Base-by-base conservation (phyloP, 768 basidiomycete genomes). In the Leucogyrophana mollusca region DNA sequence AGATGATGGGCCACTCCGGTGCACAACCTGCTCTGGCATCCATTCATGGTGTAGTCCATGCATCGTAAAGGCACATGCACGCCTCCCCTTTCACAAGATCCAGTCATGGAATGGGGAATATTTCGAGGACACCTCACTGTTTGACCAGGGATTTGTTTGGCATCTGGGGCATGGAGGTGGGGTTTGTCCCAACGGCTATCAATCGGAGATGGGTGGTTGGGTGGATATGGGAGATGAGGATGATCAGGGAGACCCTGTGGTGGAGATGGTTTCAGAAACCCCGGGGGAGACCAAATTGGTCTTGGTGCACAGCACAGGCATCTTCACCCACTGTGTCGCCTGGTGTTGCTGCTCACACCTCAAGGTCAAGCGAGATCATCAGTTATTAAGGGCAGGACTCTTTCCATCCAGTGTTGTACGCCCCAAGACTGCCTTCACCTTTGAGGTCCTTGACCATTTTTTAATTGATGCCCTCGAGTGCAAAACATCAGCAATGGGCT, bases 111-210 rank as follows among this genome's bases (percentile, higher is more conserved):
- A 53, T 32, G 56, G 57, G 1, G 37, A 25, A 0, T 54, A 34
- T 32, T 63, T 54, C 17, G 9, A 41, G 3, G 23, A 33, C 2
- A 54, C 30, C 3, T 49, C 46, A 2, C 49, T 65, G 1, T 54
- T 52, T 43, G 40, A 59, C 14, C 34, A 57, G 1, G 62, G 62
- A 0, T 23, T 54, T 3, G 50, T 53, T 1, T 39, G 59, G 9
- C 52, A 56, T 24, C 11, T 57, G 2, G 61, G 62, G 1, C 65
- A 66, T 38, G 21, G 51, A 1, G 58, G 58, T 0, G 4, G 18
- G 0, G 48, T 45, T 0, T 63, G 58, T 43, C 61, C 57, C 17
- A 43, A 38, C 38, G 13, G 27, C 27, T 6, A 30, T 13, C 34
- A n/a, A n/a, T n/a, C n/a, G n/a, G n/a, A n/a, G n/a, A n/a, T 43